Conservation (phyloP, 257 asterid genomes). For the Solanum infundibuliforme region DNA sequence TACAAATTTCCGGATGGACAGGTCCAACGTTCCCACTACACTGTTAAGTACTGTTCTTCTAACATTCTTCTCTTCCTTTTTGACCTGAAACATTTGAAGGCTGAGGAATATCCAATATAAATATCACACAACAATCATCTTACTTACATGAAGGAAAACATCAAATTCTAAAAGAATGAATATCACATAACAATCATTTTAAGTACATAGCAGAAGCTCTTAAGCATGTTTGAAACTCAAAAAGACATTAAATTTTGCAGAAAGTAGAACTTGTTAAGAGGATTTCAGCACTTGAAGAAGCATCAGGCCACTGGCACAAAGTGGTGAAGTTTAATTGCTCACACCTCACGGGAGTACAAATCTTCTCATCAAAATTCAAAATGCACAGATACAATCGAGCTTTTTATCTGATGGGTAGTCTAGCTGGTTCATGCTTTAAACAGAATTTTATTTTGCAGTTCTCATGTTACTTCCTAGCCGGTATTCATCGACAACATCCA, state of each 20-base stretch:
- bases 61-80: conserved; percentile 69
- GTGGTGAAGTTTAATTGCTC: background rate
- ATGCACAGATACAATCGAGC: background rate
- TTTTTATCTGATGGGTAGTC: background rate
- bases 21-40: conserved; percentile 84
- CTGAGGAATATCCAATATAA: background rate
- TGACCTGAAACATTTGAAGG: conserved; percentile 40
- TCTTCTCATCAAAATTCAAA: background rate
- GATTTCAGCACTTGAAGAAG: background rate
- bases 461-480: background rate
- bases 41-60: conserved; percentile 85
- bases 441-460: background rate
- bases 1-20: conserved; percentile 62
- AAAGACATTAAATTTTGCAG: background rate
- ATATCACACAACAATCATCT: background rate
- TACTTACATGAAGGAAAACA: background rate
- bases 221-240: background rate
- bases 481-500: background rate
- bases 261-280: background rate
- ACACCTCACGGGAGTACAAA: background rate
- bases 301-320: background rate
- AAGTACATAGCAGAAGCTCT: background rate
- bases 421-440: background rate
- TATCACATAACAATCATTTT: background rate
- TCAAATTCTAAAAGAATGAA: background rate